These are phyloP conservation scores for Solanum piurae DNA, from an alignment of 257 asterid genomes.

Conservation along the genomic window DNA sequence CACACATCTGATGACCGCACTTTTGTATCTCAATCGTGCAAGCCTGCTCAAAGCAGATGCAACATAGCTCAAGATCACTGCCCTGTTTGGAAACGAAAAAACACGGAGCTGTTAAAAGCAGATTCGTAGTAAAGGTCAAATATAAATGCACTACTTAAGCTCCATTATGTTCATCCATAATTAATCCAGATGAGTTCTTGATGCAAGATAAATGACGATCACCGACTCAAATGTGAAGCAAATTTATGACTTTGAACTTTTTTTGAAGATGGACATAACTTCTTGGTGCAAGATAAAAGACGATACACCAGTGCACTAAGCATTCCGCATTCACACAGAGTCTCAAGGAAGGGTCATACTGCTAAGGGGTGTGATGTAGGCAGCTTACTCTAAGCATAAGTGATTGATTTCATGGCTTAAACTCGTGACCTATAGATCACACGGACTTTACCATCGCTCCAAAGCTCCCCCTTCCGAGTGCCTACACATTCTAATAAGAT, in stretches of 20 bases:
- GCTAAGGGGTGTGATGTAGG: not conserved
- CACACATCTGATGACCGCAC: constrained; percentile 88
- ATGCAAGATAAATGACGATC: not conserved
- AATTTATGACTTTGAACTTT: not conserved
- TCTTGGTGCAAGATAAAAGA: not conserved
- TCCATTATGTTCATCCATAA: not conserved
- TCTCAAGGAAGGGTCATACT: not conserved
- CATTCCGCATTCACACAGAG: not conserved
- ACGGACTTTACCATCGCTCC: not conserved
- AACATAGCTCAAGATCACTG: constrained; percentile 47
- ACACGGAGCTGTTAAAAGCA: not conserved
- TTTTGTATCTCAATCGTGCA: constrained; percentile 62
- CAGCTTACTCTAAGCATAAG: not conserved
- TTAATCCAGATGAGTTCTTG: not conserved
- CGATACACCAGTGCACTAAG: not conserved
- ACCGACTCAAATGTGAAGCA: not conserved
- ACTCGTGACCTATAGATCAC: not conserved
- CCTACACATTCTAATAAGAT: not conserved
- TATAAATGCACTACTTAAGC: not conserved
- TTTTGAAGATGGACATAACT: not conserved
- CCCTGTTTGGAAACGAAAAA: constrained; percentile 22
- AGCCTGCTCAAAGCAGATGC: constrained; percentile 72
- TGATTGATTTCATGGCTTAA: not conserved
- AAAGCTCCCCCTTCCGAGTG: not conserved
- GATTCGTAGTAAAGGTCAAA: not conserved